phyloP scores from a whole-genome alignment of 345 rosid species.

The Dipteronia dyeriana region DNA sequence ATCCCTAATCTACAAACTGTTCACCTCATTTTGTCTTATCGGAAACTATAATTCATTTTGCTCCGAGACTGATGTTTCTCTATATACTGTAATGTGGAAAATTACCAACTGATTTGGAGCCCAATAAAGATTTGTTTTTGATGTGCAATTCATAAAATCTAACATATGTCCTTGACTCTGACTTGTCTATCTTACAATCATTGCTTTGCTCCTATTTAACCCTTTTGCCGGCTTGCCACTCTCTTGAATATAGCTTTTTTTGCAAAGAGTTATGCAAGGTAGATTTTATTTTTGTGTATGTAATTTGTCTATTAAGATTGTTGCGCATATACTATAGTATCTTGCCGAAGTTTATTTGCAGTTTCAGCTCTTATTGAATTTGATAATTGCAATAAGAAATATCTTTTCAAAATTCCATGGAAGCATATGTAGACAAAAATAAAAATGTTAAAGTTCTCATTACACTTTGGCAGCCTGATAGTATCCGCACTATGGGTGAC shows the following conservation, averaged over 20 bases:
- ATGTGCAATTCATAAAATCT: not conserved
- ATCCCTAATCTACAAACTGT: not conserved
- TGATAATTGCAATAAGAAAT: not conserved
- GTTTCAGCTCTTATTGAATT: not conserved
- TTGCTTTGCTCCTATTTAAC: not conserved
- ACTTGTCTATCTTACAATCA: not conserved
- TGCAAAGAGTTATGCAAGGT: not conserved
- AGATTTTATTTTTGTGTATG: not conserved
- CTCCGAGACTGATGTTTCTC: not conserved
- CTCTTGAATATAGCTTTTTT: not conserved
- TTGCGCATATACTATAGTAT: not conserved
- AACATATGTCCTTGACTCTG: not conserved
- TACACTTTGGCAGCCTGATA: conserved; percentile 73
- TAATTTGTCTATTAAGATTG: conserved; percentile 2
- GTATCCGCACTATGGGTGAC: conserved; percentile 98
- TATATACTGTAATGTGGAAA: not conserved
- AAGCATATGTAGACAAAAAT: not conserved
- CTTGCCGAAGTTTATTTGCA: not conserved
- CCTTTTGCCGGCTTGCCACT: not conserved
- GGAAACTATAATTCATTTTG: not conserved
- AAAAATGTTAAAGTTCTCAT: conserved; percentile 1
- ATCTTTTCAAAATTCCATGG: not conserved
- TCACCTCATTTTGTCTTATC: not conserved
- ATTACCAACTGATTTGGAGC: not conserved
- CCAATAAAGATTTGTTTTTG: not conserved